Base-by-base conservation (phyloP, 352 stramenopile species). In the Phytophthora constricta region DNA sequence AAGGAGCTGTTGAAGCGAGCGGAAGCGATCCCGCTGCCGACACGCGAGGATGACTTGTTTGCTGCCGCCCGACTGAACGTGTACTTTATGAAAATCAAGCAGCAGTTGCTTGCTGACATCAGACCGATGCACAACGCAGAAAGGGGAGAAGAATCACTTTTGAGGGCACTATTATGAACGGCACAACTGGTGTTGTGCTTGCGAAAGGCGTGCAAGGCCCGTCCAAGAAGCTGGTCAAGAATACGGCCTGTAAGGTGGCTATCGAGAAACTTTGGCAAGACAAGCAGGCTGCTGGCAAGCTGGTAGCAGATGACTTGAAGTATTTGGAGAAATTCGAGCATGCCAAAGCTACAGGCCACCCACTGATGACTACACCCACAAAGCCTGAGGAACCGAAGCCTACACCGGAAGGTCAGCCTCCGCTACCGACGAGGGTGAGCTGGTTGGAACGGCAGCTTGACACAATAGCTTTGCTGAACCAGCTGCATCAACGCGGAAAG, bases 201-300 rank as follows among this genome's bases (percentile, higher is more conserved):
- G 82, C 77, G 14, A 53, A 76, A 33, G 75, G 76, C 16, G 58
- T 98, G 1, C 71, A 80, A 52, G 87, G 47, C 0, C 33, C 55
- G 1, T 93, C 83, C 0, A 93, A 96, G 73, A 93, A 92, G 41
- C 22, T 70, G 4, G 84, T 73, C 8, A 91, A 96, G 61, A 91
- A 89, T 16, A 76, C 90, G 4, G 82, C 84, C 1, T 77, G 76
- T 17, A 86, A 84, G 74, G 58, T 74, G 22, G 80, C 75, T 7
- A 90, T 91, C 37, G 78, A 95, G 41, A 94, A 88, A 54, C 62
- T 97, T 0, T 90, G 90, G 70, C 72, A 86, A 34, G 74, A 82
- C 33, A 97, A 98, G 51, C 76, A 80, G 50, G 69, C 70, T 17
- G 70, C 81, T 25, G 81, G 74, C 1, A 85, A 82, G 22, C 65